These are phyloP conservation scores for Nannizziopsis barbatae DNA, from an alignment of 2,329 filamentous ascomycete species.

Conservation along the genomic window DNA sequence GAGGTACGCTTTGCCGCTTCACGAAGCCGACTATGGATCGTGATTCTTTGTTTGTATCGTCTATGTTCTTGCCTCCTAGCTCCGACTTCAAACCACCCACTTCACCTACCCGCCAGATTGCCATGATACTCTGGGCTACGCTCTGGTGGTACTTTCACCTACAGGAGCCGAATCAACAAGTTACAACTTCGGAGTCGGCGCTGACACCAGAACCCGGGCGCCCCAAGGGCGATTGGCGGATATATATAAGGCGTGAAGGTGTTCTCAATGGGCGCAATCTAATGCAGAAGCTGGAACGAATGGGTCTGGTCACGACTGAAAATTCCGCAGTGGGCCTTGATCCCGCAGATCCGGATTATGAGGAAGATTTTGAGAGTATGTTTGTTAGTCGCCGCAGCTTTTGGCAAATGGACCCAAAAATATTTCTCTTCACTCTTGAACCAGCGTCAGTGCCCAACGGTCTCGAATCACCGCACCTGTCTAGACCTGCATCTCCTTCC, in stretches of 20 bases:
- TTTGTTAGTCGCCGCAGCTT: slow-evolving; percentile 72
- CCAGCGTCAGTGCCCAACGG: slow-evolving; percentile 42
- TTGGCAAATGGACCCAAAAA: slow-evolving; percentile 79
- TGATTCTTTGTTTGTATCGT: slow-evolving; percentile 83
- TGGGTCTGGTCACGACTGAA: slow-evolving; percentile 70
- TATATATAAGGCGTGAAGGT: slow-evolving; percentile 77
- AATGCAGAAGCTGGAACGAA: slow-evolving; percentile 81
- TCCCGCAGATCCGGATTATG: slow-evolving; percentile 46
- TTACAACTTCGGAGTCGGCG: slow-evolving; percentile 53
- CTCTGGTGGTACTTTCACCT: slow-evolving; percentile 98
- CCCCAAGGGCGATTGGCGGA: slow-evolving; percentile 75
- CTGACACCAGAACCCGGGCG: slow-evolving; percentile 57
- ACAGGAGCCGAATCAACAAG: slow-evolving; percentile 53
- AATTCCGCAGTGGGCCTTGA: slow-evolving; percentile 63
- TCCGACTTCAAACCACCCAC: slow-evolving; percentile 67
- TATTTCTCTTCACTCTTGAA: slow-evolving; percentile 78
- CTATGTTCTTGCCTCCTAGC: slow-evolving; percentile 71
- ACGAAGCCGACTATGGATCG: slow-evolving; percentile 60
- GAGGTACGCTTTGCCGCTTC: slow-evolving; percentile 48
- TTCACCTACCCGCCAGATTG: slow-evolving; percentile 78
- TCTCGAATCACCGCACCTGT: slow-evolving; percentile 32
- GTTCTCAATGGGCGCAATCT: slow-evolving; percentile 73
- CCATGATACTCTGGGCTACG: slow-evolving; percentile 93
- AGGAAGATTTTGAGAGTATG: slow-evolving; percentile 60
- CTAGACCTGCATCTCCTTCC: slow-evolving; percentile 7